Evolutionary conservation across 2,329 filamentous ascomycete genomes (phyloP).

Genomic region (Orbilia oligospora): DNA sequence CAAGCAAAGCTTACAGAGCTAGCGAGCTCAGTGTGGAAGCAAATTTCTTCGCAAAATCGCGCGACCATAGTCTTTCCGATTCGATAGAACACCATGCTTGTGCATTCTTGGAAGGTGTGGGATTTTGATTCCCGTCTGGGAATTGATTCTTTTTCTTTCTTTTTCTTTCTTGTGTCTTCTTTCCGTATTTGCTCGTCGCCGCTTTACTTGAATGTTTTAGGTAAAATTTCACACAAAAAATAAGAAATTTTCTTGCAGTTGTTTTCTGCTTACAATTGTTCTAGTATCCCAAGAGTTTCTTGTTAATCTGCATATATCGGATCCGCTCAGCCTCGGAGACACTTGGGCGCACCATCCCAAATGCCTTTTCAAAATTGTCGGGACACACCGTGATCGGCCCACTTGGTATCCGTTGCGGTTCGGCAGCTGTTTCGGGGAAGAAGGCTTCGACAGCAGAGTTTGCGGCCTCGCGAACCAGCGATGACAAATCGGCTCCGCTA

Average conservation of each 20-base stretch:
- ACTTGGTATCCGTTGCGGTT: constrained; percentile 1
- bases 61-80: constrained; percentile 39
- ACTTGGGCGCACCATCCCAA: constrained; percentile 67
- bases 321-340: constrained; percentile 63
- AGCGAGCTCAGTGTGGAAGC: constrained; percentile 33
- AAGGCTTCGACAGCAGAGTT: constrained; percentile 61
- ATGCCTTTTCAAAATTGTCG: constrained; percentile 69
- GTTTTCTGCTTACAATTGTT: constrained; percentile 4
- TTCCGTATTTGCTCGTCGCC: constrained; percentile 9
- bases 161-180: constrained; percentile 17
- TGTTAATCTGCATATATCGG: constrained; percentile 54
- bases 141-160: constrained; percentile 5
- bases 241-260: constrained; percentile 27
- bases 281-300: constrained; percentile 42
- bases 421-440: constrained; percentile 45
- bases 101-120: constrained; percentile 34
- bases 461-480: constrained; percentile 73
- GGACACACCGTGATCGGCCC: constrained; percentile 25
- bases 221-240: constrained; percentile 9
- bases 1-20: constrained; percentile 18
- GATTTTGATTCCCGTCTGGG: constrained; percentile 29
- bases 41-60: constrained; percentile 60
- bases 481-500: constrained; percentile 74
- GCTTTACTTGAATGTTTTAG: constrained; percentile 20
- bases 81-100: constrained; percentile 19